phyloP scores from a whole-genome alignment of 169 alveolate species.

The Babesia sp. region DNA sequence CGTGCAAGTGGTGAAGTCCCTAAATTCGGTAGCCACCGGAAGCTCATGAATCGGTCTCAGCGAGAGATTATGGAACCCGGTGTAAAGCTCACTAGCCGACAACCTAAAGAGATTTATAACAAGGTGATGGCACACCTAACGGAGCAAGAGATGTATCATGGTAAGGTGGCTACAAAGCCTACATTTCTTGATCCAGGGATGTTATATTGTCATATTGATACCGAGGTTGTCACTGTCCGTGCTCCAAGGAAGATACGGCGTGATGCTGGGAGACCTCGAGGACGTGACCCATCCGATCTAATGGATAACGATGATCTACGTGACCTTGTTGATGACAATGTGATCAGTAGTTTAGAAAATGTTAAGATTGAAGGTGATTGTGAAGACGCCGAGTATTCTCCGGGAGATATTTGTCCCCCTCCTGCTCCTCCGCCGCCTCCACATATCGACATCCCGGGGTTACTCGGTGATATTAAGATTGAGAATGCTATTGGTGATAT shows the following conservation, averaged over 20 bases:
- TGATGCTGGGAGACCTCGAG: not conserved
- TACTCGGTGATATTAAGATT: no score
- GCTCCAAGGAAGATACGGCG: not conserved
- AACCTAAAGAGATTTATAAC: constrained; percentile 39
- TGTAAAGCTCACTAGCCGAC: constrained; percentile 18
- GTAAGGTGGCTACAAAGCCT: constrained; percentile 39
- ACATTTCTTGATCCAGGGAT: constrained; percentile 7
- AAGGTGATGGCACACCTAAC: constrained; percentile 13
- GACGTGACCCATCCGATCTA: not conserved
- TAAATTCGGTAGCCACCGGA: constrained; percentile 1
- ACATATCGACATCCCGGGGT: no score
- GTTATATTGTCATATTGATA: not conserved
- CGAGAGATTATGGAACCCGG: constrained; percentile 30
- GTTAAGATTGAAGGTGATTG: no score
- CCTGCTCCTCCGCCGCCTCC: no score
- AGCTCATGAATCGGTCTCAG: not conserved
- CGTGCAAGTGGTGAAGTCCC: constrained; percentile 7
- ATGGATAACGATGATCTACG: not conserved
- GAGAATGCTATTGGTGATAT: no score
- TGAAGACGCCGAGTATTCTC: no score
- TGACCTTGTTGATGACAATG: no score
- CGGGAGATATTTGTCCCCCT: no score
- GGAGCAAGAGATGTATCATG: constrained; percentile 31
- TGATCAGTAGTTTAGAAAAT: no score
- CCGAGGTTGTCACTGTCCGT: not conserved